Conservation (phyloP, 495 filamentous ascomycete species). For the Platismatia glauca region DNA sequence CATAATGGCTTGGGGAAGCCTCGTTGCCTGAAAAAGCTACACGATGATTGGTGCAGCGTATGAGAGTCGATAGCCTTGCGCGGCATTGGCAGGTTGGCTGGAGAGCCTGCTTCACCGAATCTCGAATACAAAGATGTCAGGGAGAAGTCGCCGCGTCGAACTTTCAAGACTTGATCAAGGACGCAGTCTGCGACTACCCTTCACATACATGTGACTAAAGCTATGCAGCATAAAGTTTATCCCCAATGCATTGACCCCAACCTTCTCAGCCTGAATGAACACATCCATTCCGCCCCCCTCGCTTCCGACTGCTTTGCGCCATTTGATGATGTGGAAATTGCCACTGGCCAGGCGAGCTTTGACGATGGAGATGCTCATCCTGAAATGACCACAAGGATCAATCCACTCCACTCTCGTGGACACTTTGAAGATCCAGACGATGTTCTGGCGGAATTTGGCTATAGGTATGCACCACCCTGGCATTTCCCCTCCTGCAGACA, state of each 20-base stretch:
- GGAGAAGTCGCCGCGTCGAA: neutral
- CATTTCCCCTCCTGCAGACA: no score
- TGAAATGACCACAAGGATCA: neutral
- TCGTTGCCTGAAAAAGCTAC: neutral
- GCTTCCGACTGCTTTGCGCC: neutral
- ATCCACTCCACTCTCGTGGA: neutral
- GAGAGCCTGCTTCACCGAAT: neutral
- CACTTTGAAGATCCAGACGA: neutral
- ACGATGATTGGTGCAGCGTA: neutral
- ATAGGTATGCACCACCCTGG: neutral
- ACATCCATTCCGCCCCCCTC: neutral
- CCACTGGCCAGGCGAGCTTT: slow-evolving; percentile 4
- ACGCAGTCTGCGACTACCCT: neutral
- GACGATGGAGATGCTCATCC: slow-evolving; percentile 1
- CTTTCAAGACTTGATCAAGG: neutral
- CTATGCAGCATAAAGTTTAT: slow-evolving; percentile 1
- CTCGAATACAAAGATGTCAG: neutral
- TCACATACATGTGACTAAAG: neutral
- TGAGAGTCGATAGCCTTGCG: neutral
- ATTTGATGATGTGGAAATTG: slow-evolving; percentile 5
- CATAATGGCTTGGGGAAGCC: neutral
- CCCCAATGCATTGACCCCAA: slow-evolving; percentile 5
- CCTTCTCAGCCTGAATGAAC: slow-evolving; percentile 1
- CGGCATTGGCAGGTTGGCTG: neutral
- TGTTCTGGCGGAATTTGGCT: neutral